A percentile compares a stretch with the other conserved stretches of the same genome.
These are phyloP conservation scores for Phaeosphaeria sp. DNA, from an alignment of 2,329 filamentous ascomycete genomes.

Conservation along the genomic window DNA sequence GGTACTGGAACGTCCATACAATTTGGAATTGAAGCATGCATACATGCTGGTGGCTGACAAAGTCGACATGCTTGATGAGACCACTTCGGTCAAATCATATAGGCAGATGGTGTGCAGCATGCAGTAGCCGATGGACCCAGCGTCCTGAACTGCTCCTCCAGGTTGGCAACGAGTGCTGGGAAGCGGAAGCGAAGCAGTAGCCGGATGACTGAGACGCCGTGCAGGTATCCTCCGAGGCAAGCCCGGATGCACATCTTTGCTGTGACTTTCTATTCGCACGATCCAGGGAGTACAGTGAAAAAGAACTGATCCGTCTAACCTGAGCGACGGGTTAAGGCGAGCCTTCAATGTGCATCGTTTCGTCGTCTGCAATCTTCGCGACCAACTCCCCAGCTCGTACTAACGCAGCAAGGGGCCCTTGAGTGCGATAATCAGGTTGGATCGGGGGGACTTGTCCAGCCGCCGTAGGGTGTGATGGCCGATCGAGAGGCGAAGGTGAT, in stretches of 20 bases:
- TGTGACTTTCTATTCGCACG: neutral
- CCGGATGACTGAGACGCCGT: too few relatives aligned
- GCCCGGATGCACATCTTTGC: too few relatives aligned
- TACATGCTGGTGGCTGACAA: neutral
- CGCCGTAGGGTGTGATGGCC: constrained; percentile 22
- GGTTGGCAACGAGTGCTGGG: too few relatives aligned
- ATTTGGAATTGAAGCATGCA: neutral
- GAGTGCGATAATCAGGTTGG: constrained; percentile 37
- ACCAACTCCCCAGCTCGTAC: constrained; percentile 47
- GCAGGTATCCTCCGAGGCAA: too few relatives aligned
- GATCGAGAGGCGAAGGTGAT: constrained; percentile 41
- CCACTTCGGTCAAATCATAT: too few relatives aligned
- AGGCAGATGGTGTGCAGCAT: too few relatives aligned
- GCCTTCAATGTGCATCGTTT: constrained; percentile 28
- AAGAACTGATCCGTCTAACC: neutral
- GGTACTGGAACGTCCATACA: neutral
- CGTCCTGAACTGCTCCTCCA: too few relatives aligned
- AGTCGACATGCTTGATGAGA: neutral
- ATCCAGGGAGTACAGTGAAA: neutral
- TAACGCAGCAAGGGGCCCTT: constrained; percentile 46
- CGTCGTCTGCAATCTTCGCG: constrained; percentile 42
- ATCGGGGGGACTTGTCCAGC: constrained; percentile 25
- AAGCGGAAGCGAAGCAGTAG: too few relatives aligned
- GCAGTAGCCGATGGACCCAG: too few relatives aligned
- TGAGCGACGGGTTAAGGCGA: constrained; percentile 22